These are phyloP conservation scores for Colletotrichum euphorbiae DNA, from an alignment of 2,329 filamentous ascomycete species.

Conservation along the genomic window DNA sequence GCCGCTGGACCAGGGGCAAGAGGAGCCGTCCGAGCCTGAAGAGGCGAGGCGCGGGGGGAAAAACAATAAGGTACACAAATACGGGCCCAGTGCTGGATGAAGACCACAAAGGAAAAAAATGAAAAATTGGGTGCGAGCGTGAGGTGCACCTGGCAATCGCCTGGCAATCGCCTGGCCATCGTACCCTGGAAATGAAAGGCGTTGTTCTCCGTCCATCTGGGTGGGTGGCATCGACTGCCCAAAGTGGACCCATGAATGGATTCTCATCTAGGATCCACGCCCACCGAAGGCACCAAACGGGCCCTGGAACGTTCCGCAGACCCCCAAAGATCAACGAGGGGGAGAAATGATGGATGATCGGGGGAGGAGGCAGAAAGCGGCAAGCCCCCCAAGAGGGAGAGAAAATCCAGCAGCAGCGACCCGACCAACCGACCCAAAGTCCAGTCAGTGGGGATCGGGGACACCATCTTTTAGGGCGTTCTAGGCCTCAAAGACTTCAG, in stretches of 20 bases:
- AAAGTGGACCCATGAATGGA: neutral
- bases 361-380: too few relatives aligned
- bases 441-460: conserved; percentile 38
- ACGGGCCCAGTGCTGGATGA: neutral
- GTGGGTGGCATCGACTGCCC: neutral
- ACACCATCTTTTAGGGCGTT: conserved; percentile 39
- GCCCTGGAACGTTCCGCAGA: conserved; percentile 6
- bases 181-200: conserved; percentile 18
- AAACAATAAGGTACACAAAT: neutral
- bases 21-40: neutral
- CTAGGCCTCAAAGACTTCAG: conserved; percentile 25
- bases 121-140: too few relatives aligned
- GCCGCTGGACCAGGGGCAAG: neutral
- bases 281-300: conserved; percentile 2
- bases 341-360: too few relatives aligned
- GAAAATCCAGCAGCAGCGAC: neutral
- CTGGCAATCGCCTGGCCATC: conserved; percentile 11
- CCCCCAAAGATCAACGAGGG: too few relatives aligned
- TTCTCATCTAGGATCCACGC: neutral
- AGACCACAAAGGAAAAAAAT: neutral
- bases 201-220: neutral
- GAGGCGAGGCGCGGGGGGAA: conserved; percentile 1
- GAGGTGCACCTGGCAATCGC: neutral
- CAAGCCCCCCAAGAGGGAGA: neutral
- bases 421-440: conserved; percentile 36